A percentile compares a stretch with the other conserved stretches of the same genome.
Evolutionary conservation across 2,329 filamentous ascomycete genomes (phyloP).

Genomic region (Aphanocladium album): DNA sequence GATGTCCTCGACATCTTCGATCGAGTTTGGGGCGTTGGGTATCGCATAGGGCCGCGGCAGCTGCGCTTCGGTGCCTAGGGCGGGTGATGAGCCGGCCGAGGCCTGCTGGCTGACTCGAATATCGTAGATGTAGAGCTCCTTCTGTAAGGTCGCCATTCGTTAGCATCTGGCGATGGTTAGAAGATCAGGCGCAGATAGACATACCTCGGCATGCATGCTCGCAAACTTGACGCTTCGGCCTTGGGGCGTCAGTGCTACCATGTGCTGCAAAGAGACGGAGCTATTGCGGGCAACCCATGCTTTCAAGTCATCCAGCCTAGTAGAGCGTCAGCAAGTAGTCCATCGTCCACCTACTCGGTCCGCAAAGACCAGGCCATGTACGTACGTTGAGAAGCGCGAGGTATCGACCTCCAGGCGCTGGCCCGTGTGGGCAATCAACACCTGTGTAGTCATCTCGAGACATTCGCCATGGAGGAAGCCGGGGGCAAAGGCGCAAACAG

Average conservation of each 20-base stretch:
- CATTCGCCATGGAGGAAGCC: constrained; percentile 38
- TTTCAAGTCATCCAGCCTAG: constrained; percentile 77
- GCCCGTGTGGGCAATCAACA: constrained; percentile 91
- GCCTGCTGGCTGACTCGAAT: constrained; percentile 64
- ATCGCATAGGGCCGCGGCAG: constrained; percentile 51
- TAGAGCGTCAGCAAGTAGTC: constrained; percentile 17
- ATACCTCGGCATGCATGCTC: constrained; percentile 73
- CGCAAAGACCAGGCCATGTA: background rate
- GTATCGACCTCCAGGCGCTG: constrained; percentile 77
- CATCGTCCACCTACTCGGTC: background rate
- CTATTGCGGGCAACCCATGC: constrained; percentile 72
- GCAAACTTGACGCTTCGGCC: constrained; percentile 81
- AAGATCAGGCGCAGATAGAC: constrained; percentile 19
- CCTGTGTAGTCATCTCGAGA: constrained; percentile 77
- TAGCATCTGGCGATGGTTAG: constrained; percentile 5
- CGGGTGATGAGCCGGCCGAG: constrained; percentile 39
- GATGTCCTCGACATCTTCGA: constrained; percentile 73
- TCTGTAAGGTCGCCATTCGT: constrained; percentile 49
- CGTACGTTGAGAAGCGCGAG: constrained; percentile 68
- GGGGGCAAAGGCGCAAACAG: constrained; percentile 19
- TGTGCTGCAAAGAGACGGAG: constrained; percentile 67
- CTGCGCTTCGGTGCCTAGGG: constrained; percentile 44
- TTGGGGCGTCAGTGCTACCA: constrained; percentile 80
- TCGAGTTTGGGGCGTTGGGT: constrained; percentile 72
- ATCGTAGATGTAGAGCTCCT: constrained; percentile 90